Evolutionary conservation across 2,329 filamentous ascomycete species (phyloP), one percentile per base, ranked within the genome.

Genomic region (Thermomyces lanuginosus): DNA sequence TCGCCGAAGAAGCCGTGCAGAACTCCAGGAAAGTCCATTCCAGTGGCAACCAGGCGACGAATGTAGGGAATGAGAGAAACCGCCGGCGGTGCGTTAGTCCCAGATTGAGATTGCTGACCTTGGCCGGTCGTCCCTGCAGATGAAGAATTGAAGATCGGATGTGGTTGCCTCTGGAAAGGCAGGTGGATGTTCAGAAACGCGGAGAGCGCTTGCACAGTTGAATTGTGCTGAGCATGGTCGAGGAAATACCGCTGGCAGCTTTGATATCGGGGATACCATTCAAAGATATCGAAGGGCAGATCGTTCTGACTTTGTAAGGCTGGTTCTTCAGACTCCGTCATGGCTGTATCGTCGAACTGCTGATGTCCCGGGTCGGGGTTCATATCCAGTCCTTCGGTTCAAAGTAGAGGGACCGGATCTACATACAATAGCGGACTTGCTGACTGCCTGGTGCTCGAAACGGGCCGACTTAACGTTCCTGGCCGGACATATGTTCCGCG

Each of bases 1-100:
- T 93, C 80, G n/a, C 89, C 89, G 42, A 95, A 98, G 58, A 93
- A 92, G 7, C 83, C 83, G 46, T 92, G 81, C 33, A 98, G 60
- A n/a, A 95, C 75, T 0, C 73, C 73, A 0, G 78, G 73, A 21
- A 73, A 74, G 50, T 95, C 89, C 58, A 92, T 89, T 2, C 84
- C 86, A 0, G 86, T 95, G 9, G 81, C 81, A 24, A 95, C 73
- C 2, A 95, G 66, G 9, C 89, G 79, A 17, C 86, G 76, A 35
- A 95, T 75, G 50, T 92, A 98, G 0, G 89, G 86, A 3, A 89
- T 68, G 7, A 93, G 62, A 1, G 79, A 82, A 23, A 84, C 64
- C 38, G 49, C 44, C 8, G 44, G 49, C 6, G 52, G 45, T 3
- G 51, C 47, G 9, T 48, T 39, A 16, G 49, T 42, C 19, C 56